Conservation (phyloP, 148 eudicot genomes). For the Rhododendron griersonianum region DNA sequence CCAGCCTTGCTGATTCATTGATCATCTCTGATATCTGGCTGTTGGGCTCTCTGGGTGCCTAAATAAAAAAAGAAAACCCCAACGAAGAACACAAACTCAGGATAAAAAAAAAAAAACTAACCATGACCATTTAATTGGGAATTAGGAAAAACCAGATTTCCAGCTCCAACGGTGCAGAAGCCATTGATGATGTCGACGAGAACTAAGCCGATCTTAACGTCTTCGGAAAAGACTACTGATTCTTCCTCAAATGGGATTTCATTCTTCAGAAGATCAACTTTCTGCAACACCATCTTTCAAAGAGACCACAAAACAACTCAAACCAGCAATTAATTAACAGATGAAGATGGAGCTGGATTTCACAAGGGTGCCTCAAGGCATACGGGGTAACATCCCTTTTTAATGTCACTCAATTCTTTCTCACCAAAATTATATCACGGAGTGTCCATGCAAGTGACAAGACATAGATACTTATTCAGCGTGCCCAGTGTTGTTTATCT, state of each 20-base stretch:
- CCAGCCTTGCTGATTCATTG: constrained; percentile 29
- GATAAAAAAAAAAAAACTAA: not conserved
- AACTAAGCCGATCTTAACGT: constrained; percentile 23
- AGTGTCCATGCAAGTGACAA: not conserved
- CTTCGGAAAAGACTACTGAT: constrained; percentile 18
- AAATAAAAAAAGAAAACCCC: not conserved
- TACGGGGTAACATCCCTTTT: not conserved
- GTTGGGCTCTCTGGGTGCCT: constrained; percentile 41
- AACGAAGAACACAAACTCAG: not conserved
- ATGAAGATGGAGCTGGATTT: not conserved
- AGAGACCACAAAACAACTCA: not conserved
- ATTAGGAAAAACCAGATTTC: constrained; percentile 21
- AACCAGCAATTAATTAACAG: not conserved
- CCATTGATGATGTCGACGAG: constrained; percentile 45
- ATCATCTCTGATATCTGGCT: constrained; percentile 31
- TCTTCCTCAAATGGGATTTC: constrained; percentile 38
- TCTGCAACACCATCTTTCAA: constrained; percentile 19
- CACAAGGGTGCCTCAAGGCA: not conserved
- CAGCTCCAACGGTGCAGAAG: constrained; percentile 44
- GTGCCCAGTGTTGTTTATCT: not conserved
- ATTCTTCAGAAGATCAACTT: constrained; percentile 26
- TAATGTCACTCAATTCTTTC: not conserved
- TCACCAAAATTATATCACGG: not conserved
- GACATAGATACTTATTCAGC: not conserved
- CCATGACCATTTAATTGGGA: not conserved